Conservation (phyloP, 2,329 filamentous ascomycete genomes). For the Clarireedia homoeocarpa region DNA sequence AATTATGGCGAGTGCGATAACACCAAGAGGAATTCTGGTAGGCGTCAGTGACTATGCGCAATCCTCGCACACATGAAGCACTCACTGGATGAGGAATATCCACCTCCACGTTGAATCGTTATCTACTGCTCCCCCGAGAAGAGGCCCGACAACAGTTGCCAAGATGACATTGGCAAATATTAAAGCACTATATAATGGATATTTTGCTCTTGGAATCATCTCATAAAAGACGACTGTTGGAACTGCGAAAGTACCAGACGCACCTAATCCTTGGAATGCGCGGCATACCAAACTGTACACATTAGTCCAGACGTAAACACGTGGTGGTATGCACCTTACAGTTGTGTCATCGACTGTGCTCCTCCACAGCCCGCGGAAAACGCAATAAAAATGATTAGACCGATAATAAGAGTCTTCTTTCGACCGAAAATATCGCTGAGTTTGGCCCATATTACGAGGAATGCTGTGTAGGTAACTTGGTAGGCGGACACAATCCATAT, state of each 20-base stretch:
- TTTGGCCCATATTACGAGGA: conserved; percentile 2
- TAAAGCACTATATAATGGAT: conserved; percentile 22
- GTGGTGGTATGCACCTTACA: neutral
- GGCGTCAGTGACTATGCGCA: neutral
- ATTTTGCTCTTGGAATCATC: neutral
- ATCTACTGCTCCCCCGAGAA: conserved; percentile 28
- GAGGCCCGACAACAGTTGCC: conserved; percentile 19
- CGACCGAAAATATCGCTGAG: neutral
- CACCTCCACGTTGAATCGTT: conserved; percentile 31
- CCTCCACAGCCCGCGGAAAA: neutral
- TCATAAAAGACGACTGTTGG: neutral
- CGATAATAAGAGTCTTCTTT: neutral
- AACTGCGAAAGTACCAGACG: conserved; percentile 34
- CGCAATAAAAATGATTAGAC: neutral
- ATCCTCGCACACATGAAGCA: neutral
- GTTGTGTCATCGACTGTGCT: neutral
- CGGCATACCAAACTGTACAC: conserved; percentile 11
- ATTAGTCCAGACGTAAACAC: neutral
- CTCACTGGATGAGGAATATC: conserved; percentile 1
- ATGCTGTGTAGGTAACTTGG: neutral
- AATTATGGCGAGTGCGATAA: neutral
- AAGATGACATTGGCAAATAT: conserved; percentile 10
- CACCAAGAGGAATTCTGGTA: neutral
- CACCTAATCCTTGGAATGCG: conserved; percentile 37
- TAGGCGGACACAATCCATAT: neutral